Percentiles rank a stretch among this genome's conserved stretches.
Conservation (phyloP, 129 eudicot genomes). For the Tagetes patula region DNA sequence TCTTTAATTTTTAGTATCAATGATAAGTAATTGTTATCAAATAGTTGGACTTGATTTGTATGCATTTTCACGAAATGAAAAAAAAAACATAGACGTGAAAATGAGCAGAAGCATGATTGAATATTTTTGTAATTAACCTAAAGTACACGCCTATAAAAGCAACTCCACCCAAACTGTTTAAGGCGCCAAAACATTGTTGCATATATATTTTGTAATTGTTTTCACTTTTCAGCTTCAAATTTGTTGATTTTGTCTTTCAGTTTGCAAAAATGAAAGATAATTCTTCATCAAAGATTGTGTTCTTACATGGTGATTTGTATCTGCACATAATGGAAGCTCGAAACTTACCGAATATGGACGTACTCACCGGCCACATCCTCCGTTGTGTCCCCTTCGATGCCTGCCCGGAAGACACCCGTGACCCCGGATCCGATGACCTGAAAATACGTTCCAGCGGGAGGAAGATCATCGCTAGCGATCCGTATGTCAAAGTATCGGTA, state of each 20-base stretch:
- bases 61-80: no score
- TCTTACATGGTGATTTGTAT: conserved; percentile 77
- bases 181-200: no score
- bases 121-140: not conserved
- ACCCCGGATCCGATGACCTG: conserved; percentile 29
- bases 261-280: conserved; percentile 39
- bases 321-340: conserved; percentile 65
- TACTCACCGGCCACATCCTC: conserved; percentile 64
- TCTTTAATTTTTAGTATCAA: no score
- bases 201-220: no score
- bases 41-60: no score
- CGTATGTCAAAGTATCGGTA: conserved; percentile 78
- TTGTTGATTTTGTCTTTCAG: not conserved
- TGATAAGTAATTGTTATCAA: no score
- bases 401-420: conserved; percentile 42
- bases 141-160: conserved; percentile 13
- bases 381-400: conserved; percentile 52
- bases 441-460: conserved; percentile 38
- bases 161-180: conserved; percentile 9
- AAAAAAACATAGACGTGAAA: no score
- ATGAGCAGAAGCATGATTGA: no score
- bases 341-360: conserved; percentile 75
- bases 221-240: no score
- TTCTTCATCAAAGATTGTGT: conserved; percentile 34
- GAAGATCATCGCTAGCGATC: conserved; percentile 86